Evolutionary conservation across 805 yeast species (phyloP).

Genomic region (Lachancea nothofagi): DNA sequence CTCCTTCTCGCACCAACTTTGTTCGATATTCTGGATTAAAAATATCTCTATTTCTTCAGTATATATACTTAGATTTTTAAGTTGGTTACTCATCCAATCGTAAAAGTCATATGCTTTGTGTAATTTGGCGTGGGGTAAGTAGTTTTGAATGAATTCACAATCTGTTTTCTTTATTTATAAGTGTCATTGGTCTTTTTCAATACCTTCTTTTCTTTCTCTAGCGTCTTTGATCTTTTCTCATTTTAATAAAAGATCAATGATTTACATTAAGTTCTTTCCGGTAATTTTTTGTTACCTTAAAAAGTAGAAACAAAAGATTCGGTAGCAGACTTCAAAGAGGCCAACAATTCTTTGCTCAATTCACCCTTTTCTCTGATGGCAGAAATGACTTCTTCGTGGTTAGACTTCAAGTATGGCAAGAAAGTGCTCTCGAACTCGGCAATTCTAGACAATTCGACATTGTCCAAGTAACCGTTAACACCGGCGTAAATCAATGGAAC

Average conservation of each 20-base stretch:
- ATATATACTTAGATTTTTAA: constrained; percentile 14
- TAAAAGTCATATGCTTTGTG: constrained; percentile 17
- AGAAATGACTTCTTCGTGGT: constrained; percentile 75
- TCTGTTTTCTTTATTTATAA: background rate
- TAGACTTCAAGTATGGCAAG: constrained; percentile 86
- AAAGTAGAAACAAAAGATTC: constrained; percentile 91
- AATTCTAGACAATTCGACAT: constrained; percentile 75
- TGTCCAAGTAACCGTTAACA: constrained; percentile 98
- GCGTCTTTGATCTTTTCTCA: background rate
- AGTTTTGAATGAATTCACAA: constrained; percentile 2
- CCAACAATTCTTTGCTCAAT: constrained; percentile 82
- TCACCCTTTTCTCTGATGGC: constrained; percentile 87
- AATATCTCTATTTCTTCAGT: constrained; percentile 5
- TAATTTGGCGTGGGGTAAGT: constrained; percentile 1
- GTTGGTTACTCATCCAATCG: constrained; percentile 16
- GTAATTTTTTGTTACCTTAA: constrained; percentile 39
- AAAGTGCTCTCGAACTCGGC: constrained; percentile 89
- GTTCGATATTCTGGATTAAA: constrained; percentile 2
- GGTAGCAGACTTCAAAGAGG: constrained; percentile 82
- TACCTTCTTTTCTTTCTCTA: background rate
- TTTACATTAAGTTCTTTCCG: constrained; percentile 2
- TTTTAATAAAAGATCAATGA: constrained; percentile 5
- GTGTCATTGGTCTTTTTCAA: background rate
- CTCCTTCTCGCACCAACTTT: background rate
- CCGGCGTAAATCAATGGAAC: constrained; percentile 98